phyloP scores from a whole-genome alignment of 306 rosid genomes.

The Cicer chorassanicum region DNA sequence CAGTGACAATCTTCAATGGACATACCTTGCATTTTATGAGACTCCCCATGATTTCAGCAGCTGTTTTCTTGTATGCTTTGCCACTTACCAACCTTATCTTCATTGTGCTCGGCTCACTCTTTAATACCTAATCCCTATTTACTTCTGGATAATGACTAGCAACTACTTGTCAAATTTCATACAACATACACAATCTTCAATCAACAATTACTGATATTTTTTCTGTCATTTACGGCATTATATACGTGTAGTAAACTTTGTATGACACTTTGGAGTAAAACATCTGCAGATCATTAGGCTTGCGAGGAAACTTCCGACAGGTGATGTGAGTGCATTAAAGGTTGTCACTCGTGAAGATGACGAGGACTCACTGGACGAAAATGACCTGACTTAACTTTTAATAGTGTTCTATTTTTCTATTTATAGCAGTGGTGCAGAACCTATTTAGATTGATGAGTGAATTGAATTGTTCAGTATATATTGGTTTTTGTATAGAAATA shows the following conservation, averaged over 20 bases:
- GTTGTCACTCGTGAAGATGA: constrained; percentile 50
- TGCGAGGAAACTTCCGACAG: constrained; percentile 88
- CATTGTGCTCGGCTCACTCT: constrained; percentile 7
- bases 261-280: constrained; percentile 31
- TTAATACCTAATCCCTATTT: constrained; percentile 6
- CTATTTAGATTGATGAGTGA: constrained; percentile 20
- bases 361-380: constrained; percentile 74
- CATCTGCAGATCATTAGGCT: constrained; percentile 80
- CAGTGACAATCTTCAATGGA: constrained; percentile 1
- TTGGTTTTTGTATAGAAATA: constrained; percentile 34
- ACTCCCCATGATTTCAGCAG: not conserved
- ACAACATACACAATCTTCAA: not conserved
- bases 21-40: constrained; percentile 1
- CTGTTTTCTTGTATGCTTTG: constrained; percentile 3
- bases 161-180: constrained; percentile 12
- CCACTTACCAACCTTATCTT: not conserved
- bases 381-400: constrained; percentile 73
- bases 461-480: constrained; percentile 39
- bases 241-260: constrained; percentile 17
- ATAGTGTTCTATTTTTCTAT: not conserved
- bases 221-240: not conserved
- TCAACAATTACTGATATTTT: not conserved
- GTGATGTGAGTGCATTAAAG: constrained; percentile 73
- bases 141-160: constrained; percentile 5
- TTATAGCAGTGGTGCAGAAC: constrained; percentile 23